phyloP scores from a whole-genome alignment of 257 asterid genomes.

The Gentiana dahurica region DNA sequence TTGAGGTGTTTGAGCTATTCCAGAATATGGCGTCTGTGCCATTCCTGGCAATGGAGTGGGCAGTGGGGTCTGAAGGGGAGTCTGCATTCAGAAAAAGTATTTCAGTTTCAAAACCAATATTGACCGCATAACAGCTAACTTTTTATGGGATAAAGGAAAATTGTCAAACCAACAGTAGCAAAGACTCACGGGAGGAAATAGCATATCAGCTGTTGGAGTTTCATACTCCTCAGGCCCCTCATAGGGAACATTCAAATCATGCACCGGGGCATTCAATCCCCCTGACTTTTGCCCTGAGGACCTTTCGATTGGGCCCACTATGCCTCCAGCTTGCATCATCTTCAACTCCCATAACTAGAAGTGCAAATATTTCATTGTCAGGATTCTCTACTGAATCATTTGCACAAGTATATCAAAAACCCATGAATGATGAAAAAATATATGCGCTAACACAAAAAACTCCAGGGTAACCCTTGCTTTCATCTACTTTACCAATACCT shows the following conservation, averaged over 20 bases:
- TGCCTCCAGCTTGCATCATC: constrained; percentile 89
- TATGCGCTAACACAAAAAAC: constrained; percentile 15
- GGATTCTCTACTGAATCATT: constrained; percentile 6
- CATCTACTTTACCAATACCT: too few relatives aligned
- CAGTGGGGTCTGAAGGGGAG: constrained; percentile 71
- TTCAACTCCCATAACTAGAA: constrained; percentile 79
- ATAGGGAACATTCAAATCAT: constrained; percentile 90
- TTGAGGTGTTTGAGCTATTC: constrained; percentile 61
- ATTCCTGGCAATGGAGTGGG: constrained; percentile 76
- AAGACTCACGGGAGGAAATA: constrained; percentile 85
- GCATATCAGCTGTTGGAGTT: constrained; percentile 92
- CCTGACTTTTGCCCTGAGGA: constrained; percentile 46
- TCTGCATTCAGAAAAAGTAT: constrained; percentile 24
- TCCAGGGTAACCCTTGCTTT: neutral
- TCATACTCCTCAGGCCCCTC: constrained; percentile 95
- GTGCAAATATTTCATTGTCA: constrained; percentile 8
- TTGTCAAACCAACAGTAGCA: neutral
- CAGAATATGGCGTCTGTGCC: constrained; percentile 66
- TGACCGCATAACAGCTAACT: neutral
- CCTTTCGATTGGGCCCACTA: constrained; percentile 79
- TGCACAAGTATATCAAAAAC: constrained; percentile 17
- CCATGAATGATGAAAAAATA: neutral
- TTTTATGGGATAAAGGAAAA: too few relatives aligned
- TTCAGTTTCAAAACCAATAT: neutral
- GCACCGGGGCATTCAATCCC: constrained; percentile 59